Conservation (phyloP, 768 basidiomycete genomes). For the Auricularia auricula-judae region DNA sequence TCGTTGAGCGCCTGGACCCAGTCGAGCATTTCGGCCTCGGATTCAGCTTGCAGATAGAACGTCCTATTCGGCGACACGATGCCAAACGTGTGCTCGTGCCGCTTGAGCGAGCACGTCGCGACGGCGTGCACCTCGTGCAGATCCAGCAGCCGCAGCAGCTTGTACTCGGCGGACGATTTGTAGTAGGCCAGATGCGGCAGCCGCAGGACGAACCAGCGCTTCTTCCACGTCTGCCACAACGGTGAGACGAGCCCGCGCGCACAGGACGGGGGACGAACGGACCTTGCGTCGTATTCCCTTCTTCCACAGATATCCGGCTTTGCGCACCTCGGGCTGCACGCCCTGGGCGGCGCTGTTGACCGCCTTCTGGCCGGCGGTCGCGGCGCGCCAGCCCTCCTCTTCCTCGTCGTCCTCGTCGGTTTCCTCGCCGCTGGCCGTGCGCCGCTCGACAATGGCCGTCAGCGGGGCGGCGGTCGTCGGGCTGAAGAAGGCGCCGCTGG, state of each 20-base stretch:
- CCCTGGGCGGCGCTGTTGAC: conserved; percentile 43
- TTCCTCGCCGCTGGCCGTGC: conserved; percentile 54
- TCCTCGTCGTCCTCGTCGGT: conserved; percentile 58
- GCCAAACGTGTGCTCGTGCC: conserved; percentile 80
- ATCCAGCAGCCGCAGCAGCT: conserved; percentile 80
- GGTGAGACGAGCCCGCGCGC: not conserved
- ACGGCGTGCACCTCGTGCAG: conserved; percentile 84
- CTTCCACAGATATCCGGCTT: conserved; percentile 93
- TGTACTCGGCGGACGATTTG: conserved; percentile 91
- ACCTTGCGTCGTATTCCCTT: conserved; percentile 98
- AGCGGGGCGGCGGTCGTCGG: conserved; percentile 40
- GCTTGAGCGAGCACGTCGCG: conserved; percentile 78
- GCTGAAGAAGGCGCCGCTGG: conserved; percentile 21
- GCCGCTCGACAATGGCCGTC: conserved; percentile 67
- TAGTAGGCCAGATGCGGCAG: conserved; percentile 91
- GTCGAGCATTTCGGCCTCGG: conserved; percentile 55
- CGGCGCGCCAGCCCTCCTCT: conserved; percentile 56
- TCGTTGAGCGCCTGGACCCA: conserved; percentile 83
- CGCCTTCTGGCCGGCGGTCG: conserved; percentile 27
- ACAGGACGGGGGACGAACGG: conserved; percentile 14
- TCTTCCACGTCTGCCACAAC: conserved; percentile 85
- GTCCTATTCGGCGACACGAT: conserved; percentile 85
- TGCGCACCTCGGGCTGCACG: conserved; percentile 38
- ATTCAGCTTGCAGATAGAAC: conserved; percentile 79
- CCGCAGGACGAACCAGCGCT: conserved; percentile 94